A percentile compares a stretch with the other conserved stretches of the same genome.
These are phyloP conservation scores for Lentinula novae-zelandiae DNA, from an alignment of 1,284 basidiomycete species.

Conservation along the genomic window DNA sequence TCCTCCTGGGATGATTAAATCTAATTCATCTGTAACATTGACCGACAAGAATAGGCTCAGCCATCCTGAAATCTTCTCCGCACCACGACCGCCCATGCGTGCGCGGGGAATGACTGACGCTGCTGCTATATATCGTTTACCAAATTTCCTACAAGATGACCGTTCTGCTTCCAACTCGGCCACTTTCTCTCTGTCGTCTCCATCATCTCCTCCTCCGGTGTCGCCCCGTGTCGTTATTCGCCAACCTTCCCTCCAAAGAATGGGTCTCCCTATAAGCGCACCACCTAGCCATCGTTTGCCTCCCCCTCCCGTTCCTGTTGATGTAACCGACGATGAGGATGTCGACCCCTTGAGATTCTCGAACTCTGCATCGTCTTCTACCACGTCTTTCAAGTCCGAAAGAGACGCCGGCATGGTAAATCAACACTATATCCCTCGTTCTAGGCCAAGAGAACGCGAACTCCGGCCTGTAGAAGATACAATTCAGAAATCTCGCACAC, in stretches of 20 bases:
- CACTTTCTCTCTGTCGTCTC: constrained; percentile 13
- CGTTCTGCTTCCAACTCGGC: constrained; percentile 9
- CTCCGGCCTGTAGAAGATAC: constrained; percentile 1
- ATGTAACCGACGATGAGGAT: constrained; percentile 17
- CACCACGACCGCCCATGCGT: constrained; percentile 34
- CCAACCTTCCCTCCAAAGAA: constrained; percentile 35
- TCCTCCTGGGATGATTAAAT: constrained; percentile 15
- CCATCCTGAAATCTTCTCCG: constrained; percentile 25
- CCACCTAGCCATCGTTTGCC: constrained; percentile 44
- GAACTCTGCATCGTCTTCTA: constrained; percentile 36
- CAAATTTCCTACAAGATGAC: constrained; percentile 22
- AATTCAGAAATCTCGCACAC: constrained; percentile 28
- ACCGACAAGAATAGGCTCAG: constrained; percentile 26
- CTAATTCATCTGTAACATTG: constrained; percentile 21
- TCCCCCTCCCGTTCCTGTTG: constrained; percentile 28
- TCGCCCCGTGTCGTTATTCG: constrained; percentile 33
- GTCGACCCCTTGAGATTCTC: constrained; percentile 17
- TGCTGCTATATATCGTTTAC: constrained; percentile 22
- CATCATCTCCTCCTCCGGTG: constrained; percentile 12
- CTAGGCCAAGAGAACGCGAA: constrained; percentile 13
- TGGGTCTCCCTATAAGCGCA: constrained; percentile 39
- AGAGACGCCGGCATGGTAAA: constrained; percentile 22
- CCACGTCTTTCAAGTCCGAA: constrained; percentile 34
- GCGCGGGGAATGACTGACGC: constrained; percentile 53
- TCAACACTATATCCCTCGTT: constrained; percentile 19